Evolutionary conservation across 345 rosid genomes (phyloP), one percentile per base, ranked within the genome.

Genomic region (Syzygium oleosum): DNA sequence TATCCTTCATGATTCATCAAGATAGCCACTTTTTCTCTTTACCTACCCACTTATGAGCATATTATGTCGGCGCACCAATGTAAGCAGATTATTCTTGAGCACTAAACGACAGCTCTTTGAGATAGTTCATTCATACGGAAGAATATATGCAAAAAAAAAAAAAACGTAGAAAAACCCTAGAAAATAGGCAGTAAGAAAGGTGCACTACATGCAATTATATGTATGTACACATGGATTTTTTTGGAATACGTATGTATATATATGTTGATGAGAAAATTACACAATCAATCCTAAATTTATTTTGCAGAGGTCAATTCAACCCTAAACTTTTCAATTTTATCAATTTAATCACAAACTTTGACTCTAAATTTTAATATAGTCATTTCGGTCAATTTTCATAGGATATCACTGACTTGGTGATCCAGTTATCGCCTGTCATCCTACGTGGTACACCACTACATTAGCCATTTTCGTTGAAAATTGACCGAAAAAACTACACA

Each of bases 361-460:
- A 25, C 12, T 31, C 3, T 25, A 59, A 59, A 25, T 59, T 59
- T 15, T 14, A 59, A 27, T 27, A 43, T 43, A 43, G 1, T 43
- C 46, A 4, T 43, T 43, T 43, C 46, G 7, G 46, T 43, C 1
- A 43, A 43, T 43, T 43, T 43, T 43, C 46, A 43, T 7, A 7
- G 1, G 1, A 43, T 43, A 43, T 59, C 5, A 27, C 0, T 12
- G 1, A n/a, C 1, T 0, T 27, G 9, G 13, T 1, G 0, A 15
- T 61, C 34, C 34, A 61, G 7, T 0, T 3, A 59, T 27, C 4
- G 0, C 4, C 13, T 0, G 29, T 27, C 29, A 59, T 61, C 1
- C 15, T n/a, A n/a, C 15, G 19, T 14, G 54, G 17, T 6, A 15
- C 5, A 52, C 17, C 54, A 6, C 19, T 19, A 61, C n/a, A 0